These are phyloP conservation scores for Mycena alexandri DNA, from an alignment of 768 basidiomycete genomes.

Conservation along the genomic window DNA sequence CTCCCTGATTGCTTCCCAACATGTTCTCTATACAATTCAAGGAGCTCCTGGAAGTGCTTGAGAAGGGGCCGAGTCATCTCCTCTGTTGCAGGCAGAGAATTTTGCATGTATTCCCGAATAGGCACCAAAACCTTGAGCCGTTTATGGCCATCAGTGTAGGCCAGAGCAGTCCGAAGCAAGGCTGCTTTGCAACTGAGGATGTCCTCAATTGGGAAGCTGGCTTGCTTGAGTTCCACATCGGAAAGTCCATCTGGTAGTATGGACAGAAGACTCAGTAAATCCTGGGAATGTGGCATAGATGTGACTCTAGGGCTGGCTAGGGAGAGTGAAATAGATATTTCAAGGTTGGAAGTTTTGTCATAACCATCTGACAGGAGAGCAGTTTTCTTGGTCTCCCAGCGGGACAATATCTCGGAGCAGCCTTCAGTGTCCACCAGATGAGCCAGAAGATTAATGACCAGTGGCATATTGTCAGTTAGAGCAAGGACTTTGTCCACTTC, in stretches of 20 bases:
- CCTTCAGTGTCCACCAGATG: not conserved
- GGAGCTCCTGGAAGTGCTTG: not conserved
- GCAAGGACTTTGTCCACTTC: not conserved
- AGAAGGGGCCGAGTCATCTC: not conserved
- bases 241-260: conserved; percentile 3
- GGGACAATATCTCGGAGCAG: not conserved
- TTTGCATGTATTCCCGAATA: not conserved
- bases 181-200: not conserved
- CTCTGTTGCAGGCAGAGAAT: not conserved
- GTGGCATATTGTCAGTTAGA: not conserved
- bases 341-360: not conserved
- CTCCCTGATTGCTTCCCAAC: not conserved
- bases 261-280: not conserved
- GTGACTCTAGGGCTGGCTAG: not conserved
- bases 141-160: not conserved
- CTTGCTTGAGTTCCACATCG: not conserved
- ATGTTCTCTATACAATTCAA: not conserved
- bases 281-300: not conserved
- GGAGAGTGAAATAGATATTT: not conserved
- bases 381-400: not conserved
- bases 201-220: not conserved
- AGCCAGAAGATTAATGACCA: not conserved
- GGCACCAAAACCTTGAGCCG: not conserved
- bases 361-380: not conserved
- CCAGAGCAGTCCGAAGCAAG: not conserved